Base-by-base conservation (phyloP, 148 eudicot species). In the Talinum fruticosum region DNA sequence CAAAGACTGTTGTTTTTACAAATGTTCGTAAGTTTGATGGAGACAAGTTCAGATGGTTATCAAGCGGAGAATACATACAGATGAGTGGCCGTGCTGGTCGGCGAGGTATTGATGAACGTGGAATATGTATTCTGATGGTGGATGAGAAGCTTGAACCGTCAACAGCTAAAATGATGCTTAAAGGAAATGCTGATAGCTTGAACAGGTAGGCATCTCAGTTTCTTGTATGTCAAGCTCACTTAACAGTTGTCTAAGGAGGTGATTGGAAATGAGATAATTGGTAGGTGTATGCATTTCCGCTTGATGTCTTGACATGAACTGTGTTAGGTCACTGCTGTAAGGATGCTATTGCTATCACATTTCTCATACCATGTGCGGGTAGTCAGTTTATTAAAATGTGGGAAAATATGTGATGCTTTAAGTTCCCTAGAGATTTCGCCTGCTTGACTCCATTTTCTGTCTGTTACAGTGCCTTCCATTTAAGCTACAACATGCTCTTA, bases 81-180 rank as follows among this genome's bases (percentile, higher is more conserved):
- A 96, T 96, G 99, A 96, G 99, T 88, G 99, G 99, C 10, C 99
- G 99, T 81, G 99, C 99, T 85, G 99, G 99, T 78, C 94, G 99
- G 76, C 89, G 99, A 80, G 99, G 99, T 80, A 93, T 96, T 86
- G 99, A 96, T 84, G 97, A 96, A 0, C 97, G 99, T 77, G 99
- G 99, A 57, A 86, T 96, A 75, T 93, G 99, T 84, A 91, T 96
- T 76, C 92, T 96, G 84, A 96, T 96, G 99, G 97, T 96, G 73
- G 99, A 96, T 88, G 99, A 93, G 83, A 96, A 96, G 85, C 80
- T 96, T 80, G 97, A 96, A 85, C 99, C 99, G 71, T 88, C 99
- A n/a, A 96, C 99, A 72, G 97, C 97, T 51, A 96, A 96, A 84
- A 78, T 83, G 81, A 96, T 96, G 99, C 86, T 96, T 18, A 96